phyloP scores from a whole-genome alignment of 2,329 filamentous ascomycete genomes.

The Colletotrichum trifolii region DNA sequence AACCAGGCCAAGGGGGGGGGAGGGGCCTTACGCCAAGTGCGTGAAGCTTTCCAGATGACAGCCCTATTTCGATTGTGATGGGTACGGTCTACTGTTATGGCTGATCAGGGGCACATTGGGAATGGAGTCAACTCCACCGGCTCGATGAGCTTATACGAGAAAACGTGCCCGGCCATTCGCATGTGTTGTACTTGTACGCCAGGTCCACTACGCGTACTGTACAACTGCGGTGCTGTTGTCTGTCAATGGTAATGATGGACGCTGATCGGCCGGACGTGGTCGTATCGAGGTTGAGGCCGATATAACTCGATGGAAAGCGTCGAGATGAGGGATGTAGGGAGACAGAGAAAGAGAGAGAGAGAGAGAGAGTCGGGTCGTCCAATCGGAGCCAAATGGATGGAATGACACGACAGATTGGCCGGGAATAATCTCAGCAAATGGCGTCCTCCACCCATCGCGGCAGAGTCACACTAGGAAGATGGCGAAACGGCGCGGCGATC shows the following conservation, averaged over 20 bases:
- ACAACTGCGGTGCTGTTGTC: slow-evolving; percentile 6
- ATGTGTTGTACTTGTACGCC: background rate
- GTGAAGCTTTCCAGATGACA: too few relatives aligned
- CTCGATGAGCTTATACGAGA: slow-evolving; percentile 23
- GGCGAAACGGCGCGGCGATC: slow-evolving; percentile 12
- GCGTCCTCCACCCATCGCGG: slow-evolving; percentile 1
- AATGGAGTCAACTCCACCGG: slow-evolving; percentile 21
- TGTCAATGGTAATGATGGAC: slow-evolving; percentile 19
- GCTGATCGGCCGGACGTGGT: slow-evolving; percentile 6
- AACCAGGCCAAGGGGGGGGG: too few relatives aligned
- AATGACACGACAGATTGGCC: background rate
- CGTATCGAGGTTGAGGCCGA: slow-evolving; percentile 13
- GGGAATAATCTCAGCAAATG: background rate
- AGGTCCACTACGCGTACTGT: background rate
- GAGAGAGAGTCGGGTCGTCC: background rate
- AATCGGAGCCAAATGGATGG: slow-evolving; percentile 1
- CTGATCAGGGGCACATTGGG: background rate
- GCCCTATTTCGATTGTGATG: too few relatives aligned
- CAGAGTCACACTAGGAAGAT: slow-evolving; percentile 1
- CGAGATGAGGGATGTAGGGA: background rate
- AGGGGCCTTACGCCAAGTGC: too few relatives aligned
- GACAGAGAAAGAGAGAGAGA: too few relatives aligned
- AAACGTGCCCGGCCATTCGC: background rate
- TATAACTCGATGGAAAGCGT: background rate
- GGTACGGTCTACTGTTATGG: background rate